A percentile compares a stretch with the other conserved stretches of the same genome.
phyloP scores from a whole-genome alignment of 2,329 filamentous ascomycete genomes.

The Ophiostoma sp. region DNA sequence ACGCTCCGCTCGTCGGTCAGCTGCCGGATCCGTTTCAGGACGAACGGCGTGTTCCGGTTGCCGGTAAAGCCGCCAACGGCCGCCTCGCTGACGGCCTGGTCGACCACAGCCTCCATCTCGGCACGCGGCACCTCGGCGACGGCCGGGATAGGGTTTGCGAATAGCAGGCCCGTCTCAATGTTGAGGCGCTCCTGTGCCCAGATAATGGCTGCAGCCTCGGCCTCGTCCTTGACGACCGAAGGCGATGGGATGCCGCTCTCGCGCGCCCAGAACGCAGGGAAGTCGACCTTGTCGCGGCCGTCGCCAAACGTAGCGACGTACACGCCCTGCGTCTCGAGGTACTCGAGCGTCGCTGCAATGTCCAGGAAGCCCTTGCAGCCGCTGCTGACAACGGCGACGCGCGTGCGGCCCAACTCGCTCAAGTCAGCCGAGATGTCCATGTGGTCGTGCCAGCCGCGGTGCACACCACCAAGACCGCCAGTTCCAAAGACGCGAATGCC shows the following conservation, averaged over 20 bases:
- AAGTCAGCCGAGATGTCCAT: slow-evolving; percentile 96
- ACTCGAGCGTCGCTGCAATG: slow-evolving; percentile 80
- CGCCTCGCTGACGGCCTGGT: slow-evolving; percentile 61
- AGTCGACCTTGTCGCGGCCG: slow-evolving; percentile 61
- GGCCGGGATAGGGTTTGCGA: slow-evolving; percentile 81
- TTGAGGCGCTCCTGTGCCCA: slow-evolving; percentile 67
- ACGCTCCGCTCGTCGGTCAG: slow-evolving; percentile 68
- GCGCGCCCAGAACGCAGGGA: slow-evolving; percentile 88
- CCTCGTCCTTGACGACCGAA: slow-evolving; percentile 64
- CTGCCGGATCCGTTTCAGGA: slow-evolving; percentile 72
- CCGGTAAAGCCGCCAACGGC: slow-evolving; percentile 62
- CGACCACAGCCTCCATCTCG: slow-evolving; percentile 66
- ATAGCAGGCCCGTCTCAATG: slow-evolving; percentile 73
- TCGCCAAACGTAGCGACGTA: slow-evolving; percentile 86
- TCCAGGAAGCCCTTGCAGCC: slow-evolving; percentile 97
- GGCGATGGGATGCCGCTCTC: slow-evolving; percentile 82
- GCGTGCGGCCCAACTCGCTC: slow-evolving; percentile 84
- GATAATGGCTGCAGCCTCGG: slow-evolving; percentile 84
- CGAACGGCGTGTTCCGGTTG: slow-evolving; percentile 76
- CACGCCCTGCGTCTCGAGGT: slow-evolving; percentile 66
- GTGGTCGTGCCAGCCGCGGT: slow-evolving; percentile 76
- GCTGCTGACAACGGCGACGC: slow-evolving; percentile 80
- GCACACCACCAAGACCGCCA: slow-evolving; percentile 88
- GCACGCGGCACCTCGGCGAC: slow-evolving; percentile 62
- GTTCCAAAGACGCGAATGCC: slow-evolving; percentile 93